phyloP scores from a whole-genome alignment of 176 grass and related monocot species.

The Rhipidocladum racemiflorum region DNA sequence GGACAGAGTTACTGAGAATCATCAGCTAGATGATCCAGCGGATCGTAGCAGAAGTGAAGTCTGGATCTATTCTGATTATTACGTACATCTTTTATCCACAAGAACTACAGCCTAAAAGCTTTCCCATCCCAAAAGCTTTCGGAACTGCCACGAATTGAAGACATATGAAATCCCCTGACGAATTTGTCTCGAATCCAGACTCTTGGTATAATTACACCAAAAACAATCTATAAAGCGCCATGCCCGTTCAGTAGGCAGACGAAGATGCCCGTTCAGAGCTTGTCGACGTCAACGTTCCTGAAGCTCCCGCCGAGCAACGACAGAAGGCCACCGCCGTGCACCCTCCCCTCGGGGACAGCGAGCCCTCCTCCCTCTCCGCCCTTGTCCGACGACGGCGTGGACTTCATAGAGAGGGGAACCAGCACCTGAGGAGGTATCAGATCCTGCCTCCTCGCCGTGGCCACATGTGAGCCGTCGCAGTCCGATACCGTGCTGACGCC shows the following conservation, averaged over 20 bases:
- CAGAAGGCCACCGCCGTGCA: conserved; percentile 71
- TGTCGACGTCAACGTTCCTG: conserved; percentile 50
- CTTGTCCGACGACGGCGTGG: conserved; percentile 8
- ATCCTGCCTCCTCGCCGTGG: conserved; percentile 25
- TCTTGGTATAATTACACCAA: background rate
- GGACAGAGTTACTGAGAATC: background rate
- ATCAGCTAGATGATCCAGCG: background rate
- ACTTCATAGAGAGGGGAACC: conserved; percentile 63
- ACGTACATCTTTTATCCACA: conserved; percentile 28
- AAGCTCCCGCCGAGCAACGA: conserved; percentile 60
- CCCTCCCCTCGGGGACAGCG: conserved; percentile 52
- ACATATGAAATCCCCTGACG: background rate
- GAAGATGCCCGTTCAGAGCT: conserved; percentile 23
- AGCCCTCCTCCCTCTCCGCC: conserved; percentile 30
- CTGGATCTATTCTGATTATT: no score
- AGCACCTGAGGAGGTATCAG: conserved; percentile 69
- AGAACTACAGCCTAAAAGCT: background rate
- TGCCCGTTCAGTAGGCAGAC: background rate
- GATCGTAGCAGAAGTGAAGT: conserved; percentile 1
- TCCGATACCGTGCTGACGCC: conserved; percentile 52
- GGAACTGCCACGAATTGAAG: conserved; percentile 7
- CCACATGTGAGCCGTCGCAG: conserved; percentile 28
- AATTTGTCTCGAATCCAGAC: background rate
- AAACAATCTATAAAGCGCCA: background rate
- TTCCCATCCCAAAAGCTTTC: conserved; percentile 1